phyloP scores from a whole-genome alignment of 108 stramenopile genomes.

The Nitzschia inconspicua region DNA sequence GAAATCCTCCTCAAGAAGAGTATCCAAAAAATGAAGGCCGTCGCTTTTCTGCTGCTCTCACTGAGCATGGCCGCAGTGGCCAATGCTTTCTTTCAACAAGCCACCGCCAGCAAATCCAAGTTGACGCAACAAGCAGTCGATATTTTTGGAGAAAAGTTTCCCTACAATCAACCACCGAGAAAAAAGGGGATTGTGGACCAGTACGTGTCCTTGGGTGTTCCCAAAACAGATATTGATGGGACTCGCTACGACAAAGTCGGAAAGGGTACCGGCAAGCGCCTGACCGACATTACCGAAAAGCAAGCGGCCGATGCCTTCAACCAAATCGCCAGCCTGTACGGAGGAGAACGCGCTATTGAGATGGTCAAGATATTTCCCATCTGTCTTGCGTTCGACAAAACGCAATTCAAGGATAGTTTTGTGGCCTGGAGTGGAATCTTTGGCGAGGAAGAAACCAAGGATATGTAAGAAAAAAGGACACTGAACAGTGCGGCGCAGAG shows the following conservation, averaged over 20 bases:
- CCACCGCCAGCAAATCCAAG: slow-evolving; percentile 23
- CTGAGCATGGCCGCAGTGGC: slow-evolving; percentile 1
- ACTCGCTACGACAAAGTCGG: slow-evolving; percentile 8
- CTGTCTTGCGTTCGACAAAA: slow-evolving; percentile 63
- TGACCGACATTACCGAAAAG: slow-evolving; percentile 44
- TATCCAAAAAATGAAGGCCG: too few species aligned
- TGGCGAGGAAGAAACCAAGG: slow-evolving; percentile 76
- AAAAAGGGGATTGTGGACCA: slow-evolving; percentile 9
- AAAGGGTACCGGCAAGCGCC: slow-evolving; percentile 1
- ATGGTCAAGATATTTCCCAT: slow-evolving; percentile 79
- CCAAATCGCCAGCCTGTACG: slow-evolving; percentile 70
- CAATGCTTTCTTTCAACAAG: slow-evolving; percentile 9
- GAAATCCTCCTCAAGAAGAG: too few species aligned
- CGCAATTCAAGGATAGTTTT: slow-evolving; percentile 51
- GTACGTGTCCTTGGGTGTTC: slow-evolving; percentile 61
- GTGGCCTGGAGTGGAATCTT: slow-evolving; percentile 64
- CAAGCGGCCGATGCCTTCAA: slow-evolving; percentile 41
- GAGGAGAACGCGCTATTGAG: slow-evolving; percentile 71
- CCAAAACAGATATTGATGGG: slow-evolving; percentile 48
- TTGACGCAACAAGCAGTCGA: slow-evolving; percentile 50
- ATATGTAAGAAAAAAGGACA: too few species aligned
- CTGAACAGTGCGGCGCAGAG: too few species aligned
- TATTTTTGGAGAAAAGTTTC: slow-evolving; percentile 51
- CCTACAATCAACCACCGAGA: slow-evolving; percentile 11
- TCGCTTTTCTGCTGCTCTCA: too few species aligned